Conservation (phyloP, 805 yeast genomes). For the Saturnispora quitensis region DNA sequence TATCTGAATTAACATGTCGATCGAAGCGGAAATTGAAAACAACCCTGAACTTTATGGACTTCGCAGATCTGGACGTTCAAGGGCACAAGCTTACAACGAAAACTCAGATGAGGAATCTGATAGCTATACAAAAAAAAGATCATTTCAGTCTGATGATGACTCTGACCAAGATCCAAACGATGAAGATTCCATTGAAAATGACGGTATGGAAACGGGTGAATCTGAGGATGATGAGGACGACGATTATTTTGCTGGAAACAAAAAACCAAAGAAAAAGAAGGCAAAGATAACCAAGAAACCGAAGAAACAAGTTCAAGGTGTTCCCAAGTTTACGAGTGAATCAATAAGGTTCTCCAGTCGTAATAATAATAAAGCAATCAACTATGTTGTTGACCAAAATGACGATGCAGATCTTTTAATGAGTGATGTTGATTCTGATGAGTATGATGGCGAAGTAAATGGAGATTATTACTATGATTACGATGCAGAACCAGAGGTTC, state of each 20-base stretch:
- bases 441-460: conserved; percentile 17
- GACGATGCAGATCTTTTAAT: conserved; percentile 47
- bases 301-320: conserved; percentile 12
- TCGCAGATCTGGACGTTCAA: conserved; percentile 64
- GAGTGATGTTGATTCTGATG: conserved; percentile 30
- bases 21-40: conserved; percentile 40
- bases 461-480: conserved; percentile 22
- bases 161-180: conserved; percentile 26
- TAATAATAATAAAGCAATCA: conserved; percentile 52
- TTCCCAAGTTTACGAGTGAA: conserved; percentile 1
- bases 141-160: conserved; percentile 11
- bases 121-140: conserved; percentile 2
- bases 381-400: conserved; percentile 62
- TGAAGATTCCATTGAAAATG: conserved; percentile 16
- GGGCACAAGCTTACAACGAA: conserved; percentile 29
- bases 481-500: conserved; percentile 11
- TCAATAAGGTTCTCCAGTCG: conserved; percentile 67
- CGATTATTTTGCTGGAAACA: conserved; percentile 23
- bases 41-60: conserved; percentile 82
- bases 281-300: conserved; percentile 19
- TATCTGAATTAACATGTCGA: conserved; percentile 12
- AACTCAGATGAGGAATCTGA: conserved; percentile 16
- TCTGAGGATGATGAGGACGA: conserved; percentile 27
- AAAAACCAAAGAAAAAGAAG: conserved; percentile 28
- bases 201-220: conserved; percentile 19